Evolutionary conservation across 2,329 filamentous ascomycete species (phyloP).

Genomic region (Geosmithia morbida): DNA sequence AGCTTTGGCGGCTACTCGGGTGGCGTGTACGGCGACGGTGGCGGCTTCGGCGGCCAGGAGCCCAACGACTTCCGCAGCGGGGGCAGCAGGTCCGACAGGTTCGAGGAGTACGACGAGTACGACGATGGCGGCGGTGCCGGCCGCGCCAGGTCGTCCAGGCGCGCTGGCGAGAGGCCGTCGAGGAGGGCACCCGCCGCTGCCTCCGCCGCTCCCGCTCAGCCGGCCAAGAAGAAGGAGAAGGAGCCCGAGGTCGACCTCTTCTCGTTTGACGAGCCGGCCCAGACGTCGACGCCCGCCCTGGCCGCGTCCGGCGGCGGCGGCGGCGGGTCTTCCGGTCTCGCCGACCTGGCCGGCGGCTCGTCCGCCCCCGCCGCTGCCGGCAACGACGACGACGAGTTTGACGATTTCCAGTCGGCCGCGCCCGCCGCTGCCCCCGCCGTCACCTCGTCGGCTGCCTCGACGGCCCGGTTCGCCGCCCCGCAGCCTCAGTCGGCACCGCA

Average conservation of each 20-base stretch:
- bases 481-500: slow-evolving; percentile 76
- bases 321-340: slow-evolving; percentile 21
- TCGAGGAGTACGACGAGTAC: slow-evolving; percentile 95
- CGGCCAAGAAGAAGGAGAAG: slow-evolving; percentile 70
- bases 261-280: slow-evolving; percentile 68
- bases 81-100: slow-evolving; percentile 51
- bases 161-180: slow-evolving; percentile 13
- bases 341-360: slow-evolving; percentile 21
- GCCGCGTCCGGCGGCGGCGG: slow-evolving; percentile 26
- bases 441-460: slow-evolving; percentile 36
- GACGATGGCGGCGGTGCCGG: slow-evolving; percentile 52
- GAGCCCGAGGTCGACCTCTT: slow-evolving; percentile 87
- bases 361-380: slow-evolving; percentile 10
- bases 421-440: slow-evolving; percentile 30
- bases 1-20: slow-evolving; percentile 47
- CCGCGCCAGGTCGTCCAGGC: slow-evolving; percentile 19
- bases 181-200: slow-evolving; percentile 24
- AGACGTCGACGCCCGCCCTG: slow-evolving; percentile 28
- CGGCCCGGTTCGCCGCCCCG: slow-evolving; percentile 61
- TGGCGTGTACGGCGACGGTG: slow-evolving; percentile 87
- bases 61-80: slow-evolving; percentile 54
- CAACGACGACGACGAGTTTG: slow-evolving; percentile 79
- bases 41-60: slow-evolving; percentile 72
- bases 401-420: slow-evolving; percentile 88
- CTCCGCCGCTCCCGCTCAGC: slow-evolving; percentile 28